phyloP scores from a whole-genome alignment of 345 rosid species.

The Moricandia moricandioides region DNA sequence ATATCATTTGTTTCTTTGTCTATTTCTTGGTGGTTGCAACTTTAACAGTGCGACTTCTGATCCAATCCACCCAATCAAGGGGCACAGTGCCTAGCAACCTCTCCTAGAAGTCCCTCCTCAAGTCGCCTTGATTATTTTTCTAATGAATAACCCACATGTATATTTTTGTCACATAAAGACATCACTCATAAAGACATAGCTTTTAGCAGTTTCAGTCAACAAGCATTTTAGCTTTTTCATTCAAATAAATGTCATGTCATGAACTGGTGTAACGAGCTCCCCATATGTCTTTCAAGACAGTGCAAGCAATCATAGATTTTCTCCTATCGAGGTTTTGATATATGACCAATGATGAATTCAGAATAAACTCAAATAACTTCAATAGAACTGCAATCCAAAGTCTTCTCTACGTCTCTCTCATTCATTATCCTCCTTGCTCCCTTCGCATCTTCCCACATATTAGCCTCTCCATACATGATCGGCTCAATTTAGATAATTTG shows the following conservation, averaged over 20 bases:
- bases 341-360: conserved; percentile 73
- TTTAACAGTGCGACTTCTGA: not conserved
- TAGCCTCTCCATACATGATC: conserved; percentile 41
- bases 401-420: conserved; percentile 73
- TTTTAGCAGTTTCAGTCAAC: too few species aligned
- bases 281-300: not conserved
- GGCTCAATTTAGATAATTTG: too few species aligned
- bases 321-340: conserved; percentile 47
- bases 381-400: conserved; percentile 73
- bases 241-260: too few species aligned
- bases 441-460: conserved; percentile 1
- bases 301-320: not conserved
- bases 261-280: too few species aligned
- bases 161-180: too few species aligned
- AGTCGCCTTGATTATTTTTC: not conserved
- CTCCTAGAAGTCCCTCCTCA: not conserved
- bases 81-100: not conserved
- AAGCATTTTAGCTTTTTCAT: too few species aligned
- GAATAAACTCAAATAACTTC: conserved; percentile 58
- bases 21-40: not conserved
- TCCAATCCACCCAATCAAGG: not conserved
- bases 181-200: too few species aligned
- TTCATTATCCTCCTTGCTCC: conserved; percentile 63
- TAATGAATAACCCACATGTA: too few species aligned
- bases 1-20: conserved; percentile 35